Base-by-base conservation (phyloP, 2,329 filamentous ascomycete genomes). In the Alternaria alternata region DNA sequence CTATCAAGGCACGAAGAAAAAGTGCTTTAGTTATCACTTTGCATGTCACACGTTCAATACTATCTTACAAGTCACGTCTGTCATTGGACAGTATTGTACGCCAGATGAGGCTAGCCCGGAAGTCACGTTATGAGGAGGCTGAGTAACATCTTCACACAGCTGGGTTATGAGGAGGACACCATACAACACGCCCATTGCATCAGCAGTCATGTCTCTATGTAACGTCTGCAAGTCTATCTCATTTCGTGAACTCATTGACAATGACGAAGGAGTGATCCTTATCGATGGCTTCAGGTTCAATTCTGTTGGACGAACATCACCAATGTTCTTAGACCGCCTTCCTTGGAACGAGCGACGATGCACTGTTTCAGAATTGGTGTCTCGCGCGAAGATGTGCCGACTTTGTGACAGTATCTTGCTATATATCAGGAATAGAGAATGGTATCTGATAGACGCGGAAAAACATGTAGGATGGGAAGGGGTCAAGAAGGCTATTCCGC, bases 1-100 rank as follows among this genome's bases (percentile, higher is more conserved):
- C 8, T 0, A 4, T 11, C 28, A 4, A 9, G 28, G 9, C 8
- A 3, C 0, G 1, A 30, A 30, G 8, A 30, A 30, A 0, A 11
- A 1, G 1, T 1, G n/a, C n/a, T n/a, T n/a, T 30, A 0, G 7
- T 30, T 9, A 0, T 30, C 9, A 1, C 28, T 1, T 30, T 30
- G 28, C 28, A 3, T 30, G 7, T 30, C 28, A 11, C 28, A 28
- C 9, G 8, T 30, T 30, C 28, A 11, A 30, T 30, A 30, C 0
- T 9, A 30, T 30, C 28, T 11, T 11, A 1, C 8, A 30, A 30
- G 8, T 4, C 28, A 34, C 32, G 12, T 34, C 32, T 34, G 32
- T 34, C 32, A 16, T 34, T 34, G 32, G 6, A 14, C 12, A 34
- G 32, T 16, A 34, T 34, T 6, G 12, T 5, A 0, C 5, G 32